Evolutionary conservation across 2,329 filamentous ascomycete species (phyloP).

Genomic region (Exophiala bonariae): DNA sequence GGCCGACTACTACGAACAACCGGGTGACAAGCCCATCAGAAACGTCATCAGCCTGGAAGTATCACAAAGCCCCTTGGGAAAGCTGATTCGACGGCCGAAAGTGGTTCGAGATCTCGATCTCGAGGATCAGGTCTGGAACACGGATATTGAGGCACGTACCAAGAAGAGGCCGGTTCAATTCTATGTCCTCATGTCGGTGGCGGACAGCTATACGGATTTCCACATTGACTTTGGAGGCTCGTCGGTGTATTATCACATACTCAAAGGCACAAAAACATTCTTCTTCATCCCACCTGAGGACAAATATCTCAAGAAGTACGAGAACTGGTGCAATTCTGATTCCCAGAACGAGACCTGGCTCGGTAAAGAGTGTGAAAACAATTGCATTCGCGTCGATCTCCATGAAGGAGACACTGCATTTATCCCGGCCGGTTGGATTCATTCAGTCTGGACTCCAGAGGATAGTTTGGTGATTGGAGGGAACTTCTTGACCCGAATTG

Average conservation of each 20-base stretch:
- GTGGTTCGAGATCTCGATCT: slow-evolving; percentile 63
- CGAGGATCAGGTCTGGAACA: slow-evolving; percentile 53
- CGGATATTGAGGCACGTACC: slow-evolving; percentile 50
- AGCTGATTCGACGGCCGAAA: slow-evolving; percentile 62
- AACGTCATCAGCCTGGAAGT: slow-evolving; percentile 71
- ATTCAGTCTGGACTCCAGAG: slow-evolving; percentile 69
- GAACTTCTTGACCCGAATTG: slow-evolving; percentile 66
- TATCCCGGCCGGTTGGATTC: slow-evolving; percentile 71
- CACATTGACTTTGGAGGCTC: slow-evolving; percentile 72
- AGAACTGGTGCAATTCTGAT: slow-evolving; percentile 68
- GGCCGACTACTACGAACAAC: slow-evolving; percentile 67
- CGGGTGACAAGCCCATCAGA: slow-evolving; percentile 60
- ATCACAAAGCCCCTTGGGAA: slow-evolving; percentile 63
- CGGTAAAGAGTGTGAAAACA: slow-evolving; percentile 60
- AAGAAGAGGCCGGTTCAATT: slow-evolving; percentile 66
- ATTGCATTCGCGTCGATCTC: slow-evolving; percentile 67
- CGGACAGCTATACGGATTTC: slow-evolving; percentile 71
- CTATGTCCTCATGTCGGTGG: slow-evolving; percentile 70
- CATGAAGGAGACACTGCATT: slow-evolving; percentile 68
- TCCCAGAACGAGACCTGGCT: slow-evolving; percentile 67
- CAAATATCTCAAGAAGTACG: slow-evolving; percentile 68
- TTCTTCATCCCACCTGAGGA: slow-evolving; percentile 71
- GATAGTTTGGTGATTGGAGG: slow-evolving; percentile 71
- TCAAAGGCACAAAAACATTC: slow-evolving; percentile 69
- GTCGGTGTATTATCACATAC: slow-evolving; percentile 69